A percentile compares a stretch with the other conserved stretches of the same genome.
phyloP scores from a whole-genome alignment of 2,329 filamentous ascomycete genomes.

The Botrytis fragariae region DNA sequence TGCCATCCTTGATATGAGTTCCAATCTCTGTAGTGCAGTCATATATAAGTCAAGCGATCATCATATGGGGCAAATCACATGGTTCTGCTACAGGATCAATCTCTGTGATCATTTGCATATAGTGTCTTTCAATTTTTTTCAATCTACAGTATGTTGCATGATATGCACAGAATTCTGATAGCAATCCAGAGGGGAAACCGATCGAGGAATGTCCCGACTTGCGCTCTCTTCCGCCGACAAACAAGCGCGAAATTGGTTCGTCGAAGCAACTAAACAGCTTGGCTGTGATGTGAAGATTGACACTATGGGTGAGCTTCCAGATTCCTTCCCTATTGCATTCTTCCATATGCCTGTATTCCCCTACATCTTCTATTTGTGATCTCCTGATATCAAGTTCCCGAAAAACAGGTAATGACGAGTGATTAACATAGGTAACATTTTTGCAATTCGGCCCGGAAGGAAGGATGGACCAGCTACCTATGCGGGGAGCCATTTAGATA shows the following conservation, averaged over 20 bases:
- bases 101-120: not conserved
- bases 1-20: not conserved
- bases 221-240: conserved; percentile 70
- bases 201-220: conserved; percentile 76
- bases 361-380: not conserved
- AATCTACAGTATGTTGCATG: not conserved
- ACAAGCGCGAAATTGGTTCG: conserved; percentile 43
- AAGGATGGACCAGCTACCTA: conserved; percentile 61
- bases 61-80: not conserved
- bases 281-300: conserved; percentile 12
- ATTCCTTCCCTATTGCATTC: not conserved
- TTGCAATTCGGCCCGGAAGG: conserved; percentile 66
- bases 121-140: not conserved
- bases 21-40: not conserved
- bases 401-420: not conserved
- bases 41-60: not conserved
- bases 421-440: conserved; percentile 57
- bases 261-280: not conserved
- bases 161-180: conserved; percentile 16
- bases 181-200: conserved; percentile 47
- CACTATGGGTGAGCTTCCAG: not conserved
- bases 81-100: not conserved
- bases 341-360: not conserved
- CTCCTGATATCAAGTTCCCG: not conserved
- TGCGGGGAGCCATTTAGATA: conserved; percentile 68